phyloP scores from a whole-genome alignment of 805 yeast species.

The Tetrapisispora taiwanensis region DNA sequence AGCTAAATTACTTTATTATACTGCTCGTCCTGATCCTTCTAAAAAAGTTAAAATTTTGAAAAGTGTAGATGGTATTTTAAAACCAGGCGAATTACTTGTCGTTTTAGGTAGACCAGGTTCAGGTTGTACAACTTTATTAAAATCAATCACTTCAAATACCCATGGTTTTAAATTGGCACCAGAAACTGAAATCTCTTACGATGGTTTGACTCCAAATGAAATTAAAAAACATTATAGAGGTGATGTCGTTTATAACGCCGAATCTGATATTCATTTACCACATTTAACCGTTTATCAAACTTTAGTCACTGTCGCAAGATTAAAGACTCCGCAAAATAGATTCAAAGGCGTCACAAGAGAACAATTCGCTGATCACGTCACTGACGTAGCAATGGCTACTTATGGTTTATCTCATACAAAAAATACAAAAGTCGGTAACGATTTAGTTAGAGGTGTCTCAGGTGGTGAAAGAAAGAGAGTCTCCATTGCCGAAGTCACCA shows the following conservation, averaged over 20 bases:
- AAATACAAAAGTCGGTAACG: constrained; percentile 52
- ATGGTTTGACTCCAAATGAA: constrained; percentile 44
- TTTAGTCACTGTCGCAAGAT: constrained; percentile 48
- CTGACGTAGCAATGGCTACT: constrained; percentile 43
- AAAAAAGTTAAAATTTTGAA: constrained; percentile 43
- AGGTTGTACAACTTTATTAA: constrained; percentile 63
- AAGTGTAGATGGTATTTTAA: constrained; percentile 54
- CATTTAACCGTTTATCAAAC: constrained; percentile 60
- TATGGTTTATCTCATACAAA: constrained; percentile 54
- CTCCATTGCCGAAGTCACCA: constrained; percentile 55
- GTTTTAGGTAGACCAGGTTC: constrained; percentile 71
- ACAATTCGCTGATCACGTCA: constrained; percentile 42
- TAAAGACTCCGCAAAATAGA: constrained; percentile 55
- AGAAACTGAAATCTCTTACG: constrained; percentile 40
- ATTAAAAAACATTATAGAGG: constrained; percentile 48
- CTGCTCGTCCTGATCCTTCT: constrained; percentile 16
- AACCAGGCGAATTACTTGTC: constrained; percentile 57
- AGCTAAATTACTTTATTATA: constrained; percentile 14
- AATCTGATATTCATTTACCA: constrained; percentile 58
- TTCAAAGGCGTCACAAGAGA: constrained; percentile 50
- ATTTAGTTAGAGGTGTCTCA: constrained; percentile 49
- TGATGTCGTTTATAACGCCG: constrained; percentile 63
- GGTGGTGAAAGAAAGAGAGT: constrained; percentile 76
- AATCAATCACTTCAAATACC: constrained; percentile 48
- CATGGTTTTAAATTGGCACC: constrained; percentile 45